Conservation (phyloP, 2,329 filamentous ascomycete genomes). For the Emmonsiellopsis sp. region DNA sequence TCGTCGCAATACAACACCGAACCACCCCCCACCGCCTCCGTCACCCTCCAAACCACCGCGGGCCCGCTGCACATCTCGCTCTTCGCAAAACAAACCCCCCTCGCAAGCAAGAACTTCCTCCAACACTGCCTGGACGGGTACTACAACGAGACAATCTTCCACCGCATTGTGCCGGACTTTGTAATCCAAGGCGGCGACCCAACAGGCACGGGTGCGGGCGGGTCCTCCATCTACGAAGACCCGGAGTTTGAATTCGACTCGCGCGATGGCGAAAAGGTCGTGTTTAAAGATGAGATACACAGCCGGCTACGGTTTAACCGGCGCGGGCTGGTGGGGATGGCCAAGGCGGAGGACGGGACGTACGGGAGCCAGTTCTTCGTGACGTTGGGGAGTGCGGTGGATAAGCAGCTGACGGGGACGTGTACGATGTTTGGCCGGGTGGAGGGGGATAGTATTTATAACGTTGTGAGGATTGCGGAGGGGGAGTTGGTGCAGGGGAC, state of each 20-base stretch:
- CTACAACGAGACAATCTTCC: constrained; percentile 89
- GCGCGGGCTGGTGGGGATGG: constrained; percentile 87
- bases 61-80: constrained; percentile 87
- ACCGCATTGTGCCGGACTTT: constrained; percentile 84
- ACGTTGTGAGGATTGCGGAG: constrained; percentile 87
- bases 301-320: constrained; percentile 87
- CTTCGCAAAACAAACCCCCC: constrained; percentile 86
- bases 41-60: constrained; percentile 77
- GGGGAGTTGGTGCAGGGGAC: constrained; percentile 67
- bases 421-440: constrained; percentile 92
- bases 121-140: constrained; percentile 93
- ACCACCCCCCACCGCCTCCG: constrained; percentile 86
- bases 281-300: constrained; percentile 85
- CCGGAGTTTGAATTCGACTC: constrained; percentile 45
- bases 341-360: constrained; percentile 61
- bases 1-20: constrained; percentile 88
- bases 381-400: constrained; percentile 63
- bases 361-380: constrained; percentile 98
- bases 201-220: constrained; percentile 82
- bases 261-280: constrained; percentile 44
- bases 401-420: constrained; percentile 75
- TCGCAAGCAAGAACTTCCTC: constrained; percentile 89
- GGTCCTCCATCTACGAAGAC: constrained; percentile 84
- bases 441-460: constrained; percentile 91
- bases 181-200: constrained; percentile 93